Percentiles rank a stretch among this genome's conserved stretches.
phyloP scores from a whole-genome alignment of 2,329 filamentous ascomycete genomes.

The Hyphodiscus sp. region DNA sequence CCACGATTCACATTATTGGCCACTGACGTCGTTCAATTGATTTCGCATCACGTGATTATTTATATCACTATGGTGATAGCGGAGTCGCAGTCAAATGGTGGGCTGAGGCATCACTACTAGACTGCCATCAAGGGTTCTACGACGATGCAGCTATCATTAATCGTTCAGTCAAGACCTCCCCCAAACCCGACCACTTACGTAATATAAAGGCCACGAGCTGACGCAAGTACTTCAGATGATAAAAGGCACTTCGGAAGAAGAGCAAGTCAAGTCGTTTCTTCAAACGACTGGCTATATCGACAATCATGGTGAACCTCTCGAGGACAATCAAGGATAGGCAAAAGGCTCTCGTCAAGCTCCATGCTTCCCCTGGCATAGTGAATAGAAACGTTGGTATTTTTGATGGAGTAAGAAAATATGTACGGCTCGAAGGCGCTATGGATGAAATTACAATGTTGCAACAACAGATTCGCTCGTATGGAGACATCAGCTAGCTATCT shows the following conservation, averaged over 20 bases:
- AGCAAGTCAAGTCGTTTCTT: neutral
- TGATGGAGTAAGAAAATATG: conserved; percentile 22
- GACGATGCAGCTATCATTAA: conserved; percentile 7
- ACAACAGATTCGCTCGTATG: conserved; percentile 13
- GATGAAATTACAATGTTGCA: conserved; percentile 12
- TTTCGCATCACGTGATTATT: no score
- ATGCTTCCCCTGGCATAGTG: conserved; percentile 63
- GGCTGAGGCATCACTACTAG: conserved; percentile 1
- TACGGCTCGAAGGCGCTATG: conserved; percentile 7
- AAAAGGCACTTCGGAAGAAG: conserved; percentile 10
- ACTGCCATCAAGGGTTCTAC: neutral
- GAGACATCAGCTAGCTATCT: conserved; percentile 14
- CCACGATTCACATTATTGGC: no score
- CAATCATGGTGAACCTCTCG: conserved; percentile 6
- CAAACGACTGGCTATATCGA: neutral
- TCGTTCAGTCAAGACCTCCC: no score
- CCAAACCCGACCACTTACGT: no score
- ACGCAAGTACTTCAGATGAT: conserved; percentile 10
- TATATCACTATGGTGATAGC: no score
- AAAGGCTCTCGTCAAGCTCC: conserved; percentile 11
- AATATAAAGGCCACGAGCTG: no score
- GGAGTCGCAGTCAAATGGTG: no score
- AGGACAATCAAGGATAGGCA: conserved; percentile 10
- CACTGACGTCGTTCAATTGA: no score
- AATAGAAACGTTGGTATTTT: conserved; percentile 78